phyloP scores from a whole-genome alignment of 441 rosid species.

The Pelargonium fulgidum region DNA sequence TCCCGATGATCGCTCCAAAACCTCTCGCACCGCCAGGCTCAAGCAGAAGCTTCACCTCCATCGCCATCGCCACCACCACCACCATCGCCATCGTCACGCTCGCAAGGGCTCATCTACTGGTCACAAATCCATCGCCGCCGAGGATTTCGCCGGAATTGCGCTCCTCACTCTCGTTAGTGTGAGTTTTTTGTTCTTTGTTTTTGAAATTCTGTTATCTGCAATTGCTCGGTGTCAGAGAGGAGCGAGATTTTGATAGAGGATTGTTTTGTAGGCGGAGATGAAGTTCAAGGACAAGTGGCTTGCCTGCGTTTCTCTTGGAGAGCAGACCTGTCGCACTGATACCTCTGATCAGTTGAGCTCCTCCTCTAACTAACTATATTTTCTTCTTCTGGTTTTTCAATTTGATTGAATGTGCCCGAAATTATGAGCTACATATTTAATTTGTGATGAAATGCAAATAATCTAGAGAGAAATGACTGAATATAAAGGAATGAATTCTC shows the following conservation, averaged over 20 bases:
- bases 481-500: not conserved
- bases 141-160: slow-evolving; percentile 81
- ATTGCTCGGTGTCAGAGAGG: not conserved
- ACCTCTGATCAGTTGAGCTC: slow-evolving; percentile 57
- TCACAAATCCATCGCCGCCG: slow-evolving; percentile 35
- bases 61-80: slow-evolving; percentile 16
- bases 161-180: slow-evolving; percentile 62
- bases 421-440: not conserved
- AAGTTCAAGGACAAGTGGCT: slow-evolving; percentile 76
- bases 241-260: not conserved
- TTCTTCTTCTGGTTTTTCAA: not conserved
- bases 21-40: not conserved
- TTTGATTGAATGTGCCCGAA: not conserved
- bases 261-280: slow-evolving; percentile 60
- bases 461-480: not conserved
- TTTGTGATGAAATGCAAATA: not conserved
- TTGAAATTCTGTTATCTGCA: no score
- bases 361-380: not conserved
- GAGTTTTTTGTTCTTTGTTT: not conserved
- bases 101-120: slow-evolving; percentile 22
- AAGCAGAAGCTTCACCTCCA: slow-evolving; percentile 40
- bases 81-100: not conserved
- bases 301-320: slow-evolving; percentile 82
- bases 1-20: not conserved
- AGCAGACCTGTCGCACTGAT: slow-evolving; percentile 70